Evolutionary conservation across 1,139 yeast genomes (phyloP).

Genomic region (Yamadazyma dendronema): DNA sequence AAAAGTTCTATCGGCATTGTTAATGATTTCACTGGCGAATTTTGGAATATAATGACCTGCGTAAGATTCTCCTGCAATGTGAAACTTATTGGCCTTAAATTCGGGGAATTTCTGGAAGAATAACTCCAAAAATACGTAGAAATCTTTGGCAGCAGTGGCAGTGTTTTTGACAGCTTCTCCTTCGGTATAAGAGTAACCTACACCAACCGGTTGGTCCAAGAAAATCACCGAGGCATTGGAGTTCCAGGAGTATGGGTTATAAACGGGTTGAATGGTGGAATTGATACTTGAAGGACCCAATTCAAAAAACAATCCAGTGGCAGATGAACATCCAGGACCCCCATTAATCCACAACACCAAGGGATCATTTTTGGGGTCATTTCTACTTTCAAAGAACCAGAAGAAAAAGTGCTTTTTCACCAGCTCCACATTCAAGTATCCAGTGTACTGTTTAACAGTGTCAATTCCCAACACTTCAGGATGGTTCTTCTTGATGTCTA

Average conservation of each 20-base stretch:
- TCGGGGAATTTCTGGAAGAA: constrained; percentile 75
- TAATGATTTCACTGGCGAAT: constrained; percentile 70
- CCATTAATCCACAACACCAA: constrained; percentile 86
- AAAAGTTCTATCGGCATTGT: constrained; percentile 63
- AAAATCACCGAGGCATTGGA: constrained; percentile 85
- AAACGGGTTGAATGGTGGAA: constrained; percentile 62
- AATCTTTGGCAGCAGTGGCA: constrained; percentile 74
- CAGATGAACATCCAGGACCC: constrained; percentile 88
- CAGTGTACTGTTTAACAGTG: constrained; percentile 61
- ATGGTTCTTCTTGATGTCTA: constrained; percentile 40
- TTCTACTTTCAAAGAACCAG: constrained; percentile 90
- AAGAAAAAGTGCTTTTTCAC: constrained; percentile 75
- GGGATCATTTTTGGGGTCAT: constrained; percentile 84
- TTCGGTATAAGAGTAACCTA: constrained; percentile 73
- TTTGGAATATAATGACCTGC: constrained; percentile 87
- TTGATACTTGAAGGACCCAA: constrained; percentile 82
- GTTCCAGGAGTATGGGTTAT: constrained; percentile 85
- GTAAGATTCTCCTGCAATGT: constrained; percentile 85
- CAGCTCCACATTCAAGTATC: constrained; percentile 56
- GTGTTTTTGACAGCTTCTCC: constrained; percentile 57
- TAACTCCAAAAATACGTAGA: constrained; percentile 71
- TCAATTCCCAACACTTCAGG: constrained; percentile 52
- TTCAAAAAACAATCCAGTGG: constrained; percentile 90
- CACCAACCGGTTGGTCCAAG: constrained; percentile 93
- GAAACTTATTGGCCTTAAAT: constrained; percentile 59